A percentile compares a stretch with the other conserved stretches of the same genome.
Evolutionary conservation across 345 rosid genomes (phyloP).

Genomic region (Hevea brasiliensis): DNA sequence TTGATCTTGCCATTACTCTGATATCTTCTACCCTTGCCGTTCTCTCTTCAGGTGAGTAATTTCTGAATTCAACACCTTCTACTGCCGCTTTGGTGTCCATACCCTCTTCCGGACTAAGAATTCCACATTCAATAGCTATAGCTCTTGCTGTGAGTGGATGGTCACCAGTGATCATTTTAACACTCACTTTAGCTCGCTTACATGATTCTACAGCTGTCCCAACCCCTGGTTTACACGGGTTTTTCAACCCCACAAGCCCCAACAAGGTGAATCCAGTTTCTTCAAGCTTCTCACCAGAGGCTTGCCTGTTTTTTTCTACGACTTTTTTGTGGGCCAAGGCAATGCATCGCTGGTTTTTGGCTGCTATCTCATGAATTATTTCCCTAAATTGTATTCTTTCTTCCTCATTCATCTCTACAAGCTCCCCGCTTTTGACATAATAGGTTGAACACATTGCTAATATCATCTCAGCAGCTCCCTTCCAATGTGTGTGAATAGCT

Average conservation of each 20-base stretch:
- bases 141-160: conserved; percentile 40
- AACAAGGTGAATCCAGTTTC: conserved; percentile 56
- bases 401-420: conserved; percentile 33
- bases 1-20: no score
- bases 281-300: conserved; percentile 28
- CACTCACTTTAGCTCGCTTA: conserved; percentile 33
- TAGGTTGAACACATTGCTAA: conserved; percentile 38
- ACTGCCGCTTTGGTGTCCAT: no score
- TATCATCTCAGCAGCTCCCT: conserved; percentile 64
- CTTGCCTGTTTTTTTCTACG: conserved; percentile 18
- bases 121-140: conserved; percentile 41
- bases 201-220: conserved; percentile 37
- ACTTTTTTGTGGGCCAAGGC: conserved; percentile 43
- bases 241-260: conserved; percentile 44
- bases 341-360: conserved; percentile 48
- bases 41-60: no score
- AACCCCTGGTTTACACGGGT: conserved; percentile 48
- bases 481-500: conserved; percentile 45
- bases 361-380: conserved; percentile 43
- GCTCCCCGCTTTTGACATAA: conserved; percentile 36
- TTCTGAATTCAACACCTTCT: no score
- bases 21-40: no score
- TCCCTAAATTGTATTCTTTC: conserved; percentile 21
- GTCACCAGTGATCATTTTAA: conserved; percentile 48
- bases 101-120: conserved; percentile 25